These are phyloP conservation scores for Trypanosoma platydactyli DNA, from an alignment of 208 protist genomes.

Conservation along the genomic window DNA sequence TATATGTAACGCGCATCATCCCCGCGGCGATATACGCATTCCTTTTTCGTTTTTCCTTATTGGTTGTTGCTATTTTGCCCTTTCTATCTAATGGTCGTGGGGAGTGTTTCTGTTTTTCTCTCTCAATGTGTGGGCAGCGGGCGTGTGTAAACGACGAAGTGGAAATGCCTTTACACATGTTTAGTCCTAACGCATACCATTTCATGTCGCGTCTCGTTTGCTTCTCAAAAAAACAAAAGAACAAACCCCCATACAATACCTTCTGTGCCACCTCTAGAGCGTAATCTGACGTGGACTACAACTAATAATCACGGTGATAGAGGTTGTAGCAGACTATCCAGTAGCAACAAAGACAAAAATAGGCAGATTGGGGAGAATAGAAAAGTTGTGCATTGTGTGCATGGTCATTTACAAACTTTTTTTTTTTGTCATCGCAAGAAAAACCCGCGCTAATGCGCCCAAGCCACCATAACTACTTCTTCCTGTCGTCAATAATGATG, in stretches of 20 bases:
- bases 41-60: slow-evolving; percentile 18
- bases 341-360: neutral
- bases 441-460: neutral
- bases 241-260: neutral
- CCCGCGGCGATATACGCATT: slow-evolving; percentile 20
- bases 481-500: neutral
- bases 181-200: neutral
- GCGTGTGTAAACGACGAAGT: neutral
- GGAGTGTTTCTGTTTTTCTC: neutral
- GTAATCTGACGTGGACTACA: neutral
- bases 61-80: slow-evolving; percentile 11
- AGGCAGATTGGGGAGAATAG: neutral
- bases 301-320: slow-evolving; percentile 1
- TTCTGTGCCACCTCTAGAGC: neutral
- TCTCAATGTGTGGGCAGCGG: neutral
- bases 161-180: neutral
- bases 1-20: too few species aligned
- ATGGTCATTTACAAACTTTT: neutral
- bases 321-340: neutral
- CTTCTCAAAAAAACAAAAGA: too few species aligned
- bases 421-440: neutral
- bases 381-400: neutral
- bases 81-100: neutral
- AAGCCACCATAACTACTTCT: slow-evolving; percentile 2
- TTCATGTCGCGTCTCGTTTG: neutral